A percentile compares a stretch with the other conserved stretches of the same genome.
These are phyloP conservation scores for Sclerotiophoma versabilis DNA, from an alignment of 2,329 filamentous ascomycete genomes.

Conservation along the genomic window DNA sequence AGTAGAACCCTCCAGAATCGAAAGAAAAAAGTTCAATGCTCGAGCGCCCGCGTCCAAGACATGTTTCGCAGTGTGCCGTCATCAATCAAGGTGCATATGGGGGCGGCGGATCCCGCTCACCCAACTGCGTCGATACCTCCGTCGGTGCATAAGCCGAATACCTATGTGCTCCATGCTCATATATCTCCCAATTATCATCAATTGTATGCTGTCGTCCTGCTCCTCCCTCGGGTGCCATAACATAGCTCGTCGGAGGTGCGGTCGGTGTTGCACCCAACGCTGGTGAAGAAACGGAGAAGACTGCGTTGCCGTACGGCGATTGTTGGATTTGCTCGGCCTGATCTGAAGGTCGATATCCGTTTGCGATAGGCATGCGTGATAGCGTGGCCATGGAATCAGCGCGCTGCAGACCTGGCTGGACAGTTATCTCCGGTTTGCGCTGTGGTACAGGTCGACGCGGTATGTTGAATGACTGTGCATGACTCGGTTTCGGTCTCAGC, in stretches of 20 bases:
- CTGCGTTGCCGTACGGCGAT: conserved; percentile 35
- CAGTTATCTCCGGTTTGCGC: conserved; percentile 32
- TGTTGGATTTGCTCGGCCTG: conserved; percentile 10
- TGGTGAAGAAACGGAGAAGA: conserved; percentile 40
- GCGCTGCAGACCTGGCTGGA: conserved; percentile 41
- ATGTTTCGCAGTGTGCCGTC: too few relatives aligned
- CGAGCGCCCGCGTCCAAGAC: background rate
- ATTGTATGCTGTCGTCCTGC: conserved; percentile 24
- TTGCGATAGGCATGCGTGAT: conserved; percentile 45
- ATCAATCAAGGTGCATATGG: conserved; percentile 21
- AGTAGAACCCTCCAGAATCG: background rate
- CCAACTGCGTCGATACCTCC: conserved; percentile 30
- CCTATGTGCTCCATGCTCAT: conserved; percentile 14
- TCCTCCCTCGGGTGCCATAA: conserved; percentile 16
- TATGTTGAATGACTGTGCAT: conserved; percentile 37
- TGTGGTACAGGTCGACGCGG: conserved; percentile 38
- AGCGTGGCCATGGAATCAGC: conserved; percentile 44
- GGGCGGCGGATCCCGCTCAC: conserved; percentile 31
- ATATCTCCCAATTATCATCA: conserved; percentile 41
- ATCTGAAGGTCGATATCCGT: conserved; percentile 36
- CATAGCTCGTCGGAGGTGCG: conserved; percentile 25
- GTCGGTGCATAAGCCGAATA: conserved; percentile 25
- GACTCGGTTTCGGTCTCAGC: conserved; percentile 17
- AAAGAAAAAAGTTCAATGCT: background rate
- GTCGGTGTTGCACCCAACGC: conserved; percentile 33